Evolutionary conservation across 1,284 basidiomycete species (phyloP).

Genomic region (Cryptococcus floricola): DNA sequence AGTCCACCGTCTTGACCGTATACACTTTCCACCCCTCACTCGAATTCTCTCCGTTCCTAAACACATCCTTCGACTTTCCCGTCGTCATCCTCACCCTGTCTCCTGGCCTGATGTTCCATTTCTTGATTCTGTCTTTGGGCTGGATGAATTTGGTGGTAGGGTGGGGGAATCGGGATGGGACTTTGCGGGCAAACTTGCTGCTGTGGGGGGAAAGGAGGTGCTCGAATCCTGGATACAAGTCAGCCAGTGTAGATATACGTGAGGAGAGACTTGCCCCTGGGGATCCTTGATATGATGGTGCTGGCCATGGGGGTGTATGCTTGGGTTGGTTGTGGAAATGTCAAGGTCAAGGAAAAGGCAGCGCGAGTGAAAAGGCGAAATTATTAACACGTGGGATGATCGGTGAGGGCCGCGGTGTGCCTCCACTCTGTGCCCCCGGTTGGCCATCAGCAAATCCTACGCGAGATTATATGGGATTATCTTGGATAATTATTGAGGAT

Average conservation of each 20-base stretch:
- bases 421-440: too few relatives aligned
- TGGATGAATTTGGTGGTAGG: conserved; percentile 31
- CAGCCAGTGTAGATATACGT: not conserved
- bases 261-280: not conserved
- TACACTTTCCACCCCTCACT: conserved; percentile 41
- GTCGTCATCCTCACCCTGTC: conserved; percentile 43
- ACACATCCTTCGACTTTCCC: conserved; percentile 41
- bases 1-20: conserved; percentile 37
- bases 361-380: too few relatives aligned
- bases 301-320: not conserved
- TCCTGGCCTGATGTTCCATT: conserved; percentile 45
- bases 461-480: too few relatives aligned
- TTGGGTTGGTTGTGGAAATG: too few relatives aligned
- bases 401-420: too few relatives aligned
- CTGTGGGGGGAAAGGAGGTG: conserved; percentile 23
- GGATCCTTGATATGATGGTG: not conserved
- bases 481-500: too few relatives aligned
- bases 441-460: too few relatives aligned
- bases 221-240: conserved; percentile 21
- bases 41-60: conserved; percentile 26
- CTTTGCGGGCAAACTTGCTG: conserved; percentile 22
- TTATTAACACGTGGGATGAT: too few relatives aligned
- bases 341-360: too few relatives aligned
- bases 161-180: conserved; percentile 33
- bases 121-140: conserved; percentile 32